Conservation (phyloP, 345 rosid genomes). For the Citrus unshiu region DNA sequence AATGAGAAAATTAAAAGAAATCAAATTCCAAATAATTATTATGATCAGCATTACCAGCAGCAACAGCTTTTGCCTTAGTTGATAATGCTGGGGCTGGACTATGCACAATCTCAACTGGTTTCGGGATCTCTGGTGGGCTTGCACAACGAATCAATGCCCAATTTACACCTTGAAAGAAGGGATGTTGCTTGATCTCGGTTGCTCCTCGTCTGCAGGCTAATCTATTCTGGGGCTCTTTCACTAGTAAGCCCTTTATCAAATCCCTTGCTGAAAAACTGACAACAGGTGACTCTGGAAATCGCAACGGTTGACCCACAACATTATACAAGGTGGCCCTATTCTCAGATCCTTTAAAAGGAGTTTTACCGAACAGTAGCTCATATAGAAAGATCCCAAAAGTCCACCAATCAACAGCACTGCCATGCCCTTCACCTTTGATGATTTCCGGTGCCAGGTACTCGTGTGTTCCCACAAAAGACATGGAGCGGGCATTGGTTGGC, state of each 20-base stretch:
- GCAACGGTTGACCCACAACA: slow-evolving; percentile 71
- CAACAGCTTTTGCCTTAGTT: slow-evolving; percentile 37
- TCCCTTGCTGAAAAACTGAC: slow-evolving; percentile 76
- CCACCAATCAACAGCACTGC: slow-evolving; percentile 94
- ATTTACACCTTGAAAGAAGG: slow-evolving; percentile 82
- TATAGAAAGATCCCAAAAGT: slow-evolving; percentile 79
- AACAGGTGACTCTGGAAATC: slow-evolving; percentile 70
- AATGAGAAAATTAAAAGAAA: slow-evolving; percentile 42
- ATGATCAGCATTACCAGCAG: slow-evolving; percentile 30
- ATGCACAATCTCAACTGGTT: slow-evolving; percentile 57
- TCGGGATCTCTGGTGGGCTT: slow-evolving; percentile 80
- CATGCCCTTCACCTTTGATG: slow-evolving; percentile 85
- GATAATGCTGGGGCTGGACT: slow-evolving; percentile 36
- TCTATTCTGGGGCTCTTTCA: slow-evolving; percentile 75
- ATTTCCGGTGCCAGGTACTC: slow-evolving; percentile 91
- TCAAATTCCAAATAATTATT: slow-evolving; percentile 71
- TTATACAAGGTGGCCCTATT: slow-evolving; percentile 81
- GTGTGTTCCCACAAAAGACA: slow-evolving; percentile 91
- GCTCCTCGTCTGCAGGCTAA: slow-evolving; percentile 79
- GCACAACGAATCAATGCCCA: slow-evolving; percentile 85
- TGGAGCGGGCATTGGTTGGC: slow-evolving; percentile 86
- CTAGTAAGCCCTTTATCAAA: slow-evolving; percentile 75
- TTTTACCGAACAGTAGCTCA: slow-evolving; percentile 75
- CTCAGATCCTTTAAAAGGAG: slow-evolving; percentile 84
- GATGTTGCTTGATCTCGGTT: slow-evolving; percentile 79